These are phyloP conservation scores for Dalbergia cochinchinensis DNA, from an alignment of 306 rosid species.

Conservation along the genomic window DNA sequence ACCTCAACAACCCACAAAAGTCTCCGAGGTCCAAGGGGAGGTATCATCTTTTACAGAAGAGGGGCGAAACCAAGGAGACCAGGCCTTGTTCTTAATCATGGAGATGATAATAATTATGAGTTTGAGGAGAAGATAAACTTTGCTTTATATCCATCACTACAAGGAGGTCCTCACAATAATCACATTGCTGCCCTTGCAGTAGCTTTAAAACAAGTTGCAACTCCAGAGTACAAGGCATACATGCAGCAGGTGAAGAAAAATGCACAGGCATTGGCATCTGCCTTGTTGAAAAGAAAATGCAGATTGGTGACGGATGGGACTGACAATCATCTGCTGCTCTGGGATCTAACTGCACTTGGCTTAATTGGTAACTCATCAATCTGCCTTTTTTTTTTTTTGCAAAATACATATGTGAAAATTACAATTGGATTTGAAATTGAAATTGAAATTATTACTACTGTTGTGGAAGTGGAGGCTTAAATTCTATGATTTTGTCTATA, in stretches of 20 bases:
- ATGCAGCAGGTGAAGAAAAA: conserved; percentile 87
- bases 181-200: conserved; percentile 88
- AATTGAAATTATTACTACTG: conserved; percentile 1
- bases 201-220: conserved; percentile 84
- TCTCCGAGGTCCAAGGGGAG: conserved; percentile 90
- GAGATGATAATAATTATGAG: conserved; percentile 66
- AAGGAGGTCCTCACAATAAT: conserved; percentile 95
- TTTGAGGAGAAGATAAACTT: conserved; percentile 87
- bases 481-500: background rate
- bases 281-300: conserved; percentile 84
- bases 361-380: conserved; percentile 59
- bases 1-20: conserved; percentile 95
- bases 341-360: conserved; percentile 84
- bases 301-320: conserved; percentile 89
- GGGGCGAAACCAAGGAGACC: conserved; percentile 70
- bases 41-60: conserved; percentile 79
- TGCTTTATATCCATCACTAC: conserved; percentile 77
- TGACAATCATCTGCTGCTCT: conserved; percentile 87
- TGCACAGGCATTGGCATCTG: conserved; percentile 81
- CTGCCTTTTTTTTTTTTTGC: conserved; percentile 3
- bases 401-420: background rate
- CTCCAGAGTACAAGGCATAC: conserved; percentile 77
- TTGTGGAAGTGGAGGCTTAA: background rate
- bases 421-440: conserved; percentile 8
- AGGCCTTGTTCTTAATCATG: conserved; percentile 55